Evolutionary conservation across 345 rosid genomes (phyloP), one percentile per base, ranked within the genome.

Genomic region (Salix caprea): DNA sequence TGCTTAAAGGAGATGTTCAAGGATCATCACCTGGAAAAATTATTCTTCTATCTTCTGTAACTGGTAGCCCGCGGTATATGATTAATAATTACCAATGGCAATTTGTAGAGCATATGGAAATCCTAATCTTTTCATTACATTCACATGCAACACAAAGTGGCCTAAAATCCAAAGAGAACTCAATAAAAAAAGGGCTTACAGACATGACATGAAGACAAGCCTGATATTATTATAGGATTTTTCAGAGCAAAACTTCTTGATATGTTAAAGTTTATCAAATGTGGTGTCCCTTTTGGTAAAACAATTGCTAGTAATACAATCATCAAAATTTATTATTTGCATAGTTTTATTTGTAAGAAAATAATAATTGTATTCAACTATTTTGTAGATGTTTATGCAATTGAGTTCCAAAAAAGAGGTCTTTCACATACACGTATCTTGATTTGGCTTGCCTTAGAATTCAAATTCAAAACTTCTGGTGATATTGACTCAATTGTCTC

Each of bases 391-490:
- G 46, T 32, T 2, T 61, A 54, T 12, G 28, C 21, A 0, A 15
- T 77, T 4, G 70, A 77, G 18, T 77, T 77, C 24, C 19, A 77
- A 46, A 77, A 77, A 15, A 3, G 3, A 2, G 52, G 61, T 0
- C 8, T 70, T 0, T 26, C 37, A 1, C 37, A 76, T 36, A 21
- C 37, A 0, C 64, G 70, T 7, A 60, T 71, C n/a, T 37, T 77
- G 13, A 2, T 70, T 0, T 77, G 70, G 75, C 7, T 77, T 15
- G 32, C 70, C 7, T 0, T 4, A 0, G 9, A 6, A 0, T 7
- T 9, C 4, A 70, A 70, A 21, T 28, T 14, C 18, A 1, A 0
- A 0, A 4, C 16, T 0, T 0, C 12, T 2, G 0, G 0, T 0
- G 18, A 32, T n/a, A 42, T 77, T 11, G 19, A 71, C 4, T 6